Conservation (phyloP, 169 alveolate species). For the Eimeria sp. region DNA sequence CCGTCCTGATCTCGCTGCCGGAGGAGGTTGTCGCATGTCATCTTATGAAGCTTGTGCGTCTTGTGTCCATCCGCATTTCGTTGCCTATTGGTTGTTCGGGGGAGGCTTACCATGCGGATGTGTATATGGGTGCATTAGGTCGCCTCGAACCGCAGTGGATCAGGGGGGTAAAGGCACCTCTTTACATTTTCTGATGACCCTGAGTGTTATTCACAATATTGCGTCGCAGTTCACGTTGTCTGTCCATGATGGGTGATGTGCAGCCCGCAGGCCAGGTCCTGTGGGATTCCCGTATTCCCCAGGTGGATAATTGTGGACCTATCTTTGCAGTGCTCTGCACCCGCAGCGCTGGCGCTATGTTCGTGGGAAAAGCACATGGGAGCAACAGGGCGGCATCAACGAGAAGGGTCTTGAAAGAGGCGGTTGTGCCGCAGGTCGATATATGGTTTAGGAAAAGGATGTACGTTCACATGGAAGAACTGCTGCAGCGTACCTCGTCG, state of each 20-base stretch:
- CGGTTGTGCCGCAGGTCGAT: background rate
- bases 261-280: background rate
- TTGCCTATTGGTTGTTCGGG: background rate
- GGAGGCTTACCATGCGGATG: background rate
- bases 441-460: background rate
- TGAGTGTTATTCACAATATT: background rate
- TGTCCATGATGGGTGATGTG: background rate
- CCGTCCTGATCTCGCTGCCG: background rate
- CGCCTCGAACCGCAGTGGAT: background rate
- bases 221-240: background rate
- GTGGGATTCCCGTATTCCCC: background rate
- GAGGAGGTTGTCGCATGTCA: background rate
- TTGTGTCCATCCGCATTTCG: background rate
- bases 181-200: background rate
- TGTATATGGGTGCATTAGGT: background rate
- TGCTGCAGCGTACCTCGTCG: background rate
- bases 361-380: background rate
- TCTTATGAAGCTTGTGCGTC: background rate
- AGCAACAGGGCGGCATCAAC: background rate
- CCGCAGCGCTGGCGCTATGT: background rate
- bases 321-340: background rate
- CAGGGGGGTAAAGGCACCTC: background rate
- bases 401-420: background rate
- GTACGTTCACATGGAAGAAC: background rate
- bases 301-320: background rate